Base-by-base conservation (phyloP, 2,329 filamentous ascomycete genomes). In the Sphaerulina vaccinii region DNA sequence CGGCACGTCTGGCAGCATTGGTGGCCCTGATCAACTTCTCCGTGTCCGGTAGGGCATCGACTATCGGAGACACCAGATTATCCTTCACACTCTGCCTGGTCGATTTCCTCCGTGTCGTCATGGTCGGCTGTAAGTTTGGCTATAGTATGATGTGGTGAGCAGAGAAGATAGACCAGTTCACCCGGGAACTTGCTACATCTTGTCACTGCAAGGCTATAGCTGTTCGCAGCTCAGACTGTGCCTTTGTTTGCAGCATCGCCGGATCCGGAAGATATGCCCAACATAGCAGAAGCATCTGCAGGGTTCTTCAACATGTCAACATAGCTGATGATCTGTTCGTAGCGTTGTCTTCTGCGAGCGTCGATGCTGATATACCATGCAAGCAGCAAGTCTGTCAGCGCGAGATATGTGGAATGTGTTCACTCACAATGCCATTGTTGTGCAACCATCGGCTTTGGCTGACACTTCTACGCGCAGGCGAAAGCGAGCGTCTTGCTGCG, bases 91-190 rank as follows among this genome's bases (percentile, higher is more conserved):
- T n/a, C n/a, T 33, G 9, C 11, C 27, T 16, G 22, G 42, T 10
- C 42, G 27, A 36, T 32, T 45, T 36, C 42, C 15, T 36, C 27
- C 33, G 29, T n/a, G n/a, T n/a, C n/a, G n/a, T n/a, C n/a, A n/a
- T n/a, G n/a, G n/a, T 5, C 21, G 15, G 11, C 27, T 15, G 42
- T 15, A 18, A 45, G n/a, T 10, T 36, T 16, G 29, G 18, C 27
- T 22, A 33, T 22, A 5, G 42, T 36, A 9, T 32, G 23, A 33
- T n/a, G 24, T 33, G 41, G 16, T 23, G 16, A 32, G 27, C n/a
- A 13, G 5, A 32, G 8, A 13, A 32, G n/a, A n/a, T n/a, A n/a
- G n/a, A n/a, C n/a, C n/a, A n/a, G n/a, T n/a, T n/a, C n/a, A n/a
- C n/a, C n/a, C n/a, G 27, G 5, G 6, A 32, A 10, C 10, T 10